These are phyloP conservation scores for Zopfia rhizophila DNA, from an alignment of 2,329 filamentous ascomycete species.

Conservation along the genomic window DNA sequence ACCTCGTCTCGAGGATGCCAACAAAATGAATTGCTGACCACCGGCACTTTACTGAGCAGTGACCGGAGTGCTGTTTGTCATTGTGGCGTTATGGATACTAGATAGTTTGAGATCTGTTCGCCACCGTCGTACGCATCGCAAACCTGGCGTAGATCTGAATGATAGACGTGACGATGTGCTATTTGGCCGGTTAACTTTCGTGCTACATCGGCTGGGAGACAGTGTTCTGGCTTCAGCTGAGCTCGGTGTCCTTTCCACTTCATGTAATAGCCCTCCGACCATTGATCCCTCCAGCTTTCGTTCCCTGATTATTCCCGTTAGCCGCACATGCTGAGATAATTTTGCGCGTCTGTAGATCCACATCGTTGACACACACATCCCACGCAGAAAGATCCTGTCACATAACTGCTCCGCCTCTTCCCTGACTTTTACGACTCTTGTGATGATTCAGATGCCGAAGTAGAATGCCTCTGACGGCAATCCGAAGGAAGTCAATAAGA, in stretches of 20 bases:
- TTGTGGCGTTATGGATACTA: too few species aligned
- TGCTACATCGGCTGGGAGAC: constrained; percentile 16
- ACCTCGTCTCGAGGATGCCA: too few species aligned
- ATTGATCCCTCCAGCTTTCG: constrained; percentile 4
- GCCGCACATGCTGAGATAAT: constrained; percentile 10
- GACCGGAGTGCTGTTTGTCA: too few species aligned
- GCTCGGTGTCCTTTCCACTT: constrained; percentile 13
- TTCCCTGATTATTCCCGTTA: constrained; percentile 9
- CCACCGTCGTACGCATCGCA: too few species aligned
- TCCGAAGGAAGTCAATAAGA: constrained; percentile 5
- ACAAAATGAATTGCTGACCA: too few species aligned
- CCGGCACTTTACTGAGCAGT: too few species aligned
- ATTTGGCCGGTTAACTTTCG: constrained; percentile 3
- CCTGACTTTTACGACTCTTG: constrained; percentile 2
- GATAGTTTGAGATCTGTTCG: too few species aligned
- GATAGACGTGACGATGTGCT: constrained; percentile 6
- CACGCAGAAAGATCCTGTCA: constrained; percentile 13
- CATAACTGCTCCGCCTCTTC: constrained; percentile 4
- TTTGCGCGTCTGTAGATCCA: constrained; percentile 13
- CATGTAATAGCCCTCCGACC: constrained; percentile 3
- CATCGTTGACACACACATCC: constrained; percentile 30
- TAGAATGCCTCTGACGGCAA: constrained; percentile 2
- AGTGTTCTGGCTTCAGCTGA: constrained; percentile 8
- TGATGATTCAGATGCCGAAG: neutral
- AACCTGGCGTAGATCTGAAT: constrained; percentile 3